Percentiles rank a stretch among this genome's conserved stretches.
phyloP scores from a whole-genome alignment of 257 asterid genomes.

The Galeopsis tetrahit region DNA sequence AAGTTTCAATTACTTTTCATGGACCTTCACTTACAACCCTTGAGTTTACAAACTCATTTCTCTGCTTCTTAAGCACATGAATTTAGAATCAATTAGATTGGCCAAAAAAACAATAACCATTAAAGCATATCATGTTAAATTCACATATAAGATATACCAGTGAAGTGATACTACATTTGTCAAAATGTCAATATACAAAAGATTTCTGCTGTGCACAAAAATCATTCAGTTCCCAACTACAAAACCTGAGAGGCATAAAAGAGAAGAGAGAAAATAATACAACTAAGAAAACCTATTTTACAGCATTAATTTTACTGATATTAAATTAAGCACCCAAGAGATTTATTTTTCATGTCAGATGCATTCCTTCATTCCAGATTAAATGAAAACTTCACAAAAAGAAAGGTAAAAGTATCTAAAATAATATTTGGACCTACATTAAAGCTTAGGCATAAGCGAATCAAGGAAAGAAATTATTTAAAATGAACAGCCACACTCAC shows the following conservation, averaged over 20 bases:
- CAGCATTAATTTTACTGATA: not conserved
- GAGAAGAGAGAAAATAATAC: not conserved
- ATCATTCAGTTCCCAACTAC: slow-evolving; percentile 4
- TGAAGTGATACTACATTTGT: not conserved
- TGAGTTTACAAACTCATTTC: not conserved
- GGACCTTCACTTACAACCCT: slow-evolving; percentile 12
- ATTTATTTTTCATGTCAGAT: not conserved
- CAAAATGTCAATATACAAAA: slow-evolving; percentile 6
- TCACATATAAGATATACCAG: not conserved
- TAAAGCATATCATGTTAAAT: not conserved
- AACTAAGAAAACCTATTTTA: not conserved
- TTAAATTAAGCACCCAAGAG: not conserved
- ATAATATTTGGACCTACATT: not conserved
- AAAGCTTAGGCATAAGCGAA: slow-evolving; percentile 12
- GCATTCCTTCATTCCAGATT: not conserved
- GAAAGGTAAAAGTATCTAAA: not conserved
- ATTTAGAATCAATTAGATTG: not conserved
- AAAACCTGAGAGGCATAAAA: not conserved
- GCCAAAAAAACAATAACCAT: not conserved
- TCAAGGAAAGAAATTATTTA: slow-evolving; percentile 5
- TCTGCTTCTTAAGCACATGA: slow-evolving; percentile 1
- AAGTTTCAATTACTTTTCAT: slow-evolving; percentile 2
- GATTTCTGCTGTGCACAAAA: not conserved
- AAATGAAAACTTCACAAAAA: slow-evolving; percentile 3
- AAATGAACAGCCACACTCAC: slow-evolving; percentile 47